phyloP scores from a whole-genome alignment of 176 grass and related monocot genomes.

The Tillandsia fasciculata region DNA sequence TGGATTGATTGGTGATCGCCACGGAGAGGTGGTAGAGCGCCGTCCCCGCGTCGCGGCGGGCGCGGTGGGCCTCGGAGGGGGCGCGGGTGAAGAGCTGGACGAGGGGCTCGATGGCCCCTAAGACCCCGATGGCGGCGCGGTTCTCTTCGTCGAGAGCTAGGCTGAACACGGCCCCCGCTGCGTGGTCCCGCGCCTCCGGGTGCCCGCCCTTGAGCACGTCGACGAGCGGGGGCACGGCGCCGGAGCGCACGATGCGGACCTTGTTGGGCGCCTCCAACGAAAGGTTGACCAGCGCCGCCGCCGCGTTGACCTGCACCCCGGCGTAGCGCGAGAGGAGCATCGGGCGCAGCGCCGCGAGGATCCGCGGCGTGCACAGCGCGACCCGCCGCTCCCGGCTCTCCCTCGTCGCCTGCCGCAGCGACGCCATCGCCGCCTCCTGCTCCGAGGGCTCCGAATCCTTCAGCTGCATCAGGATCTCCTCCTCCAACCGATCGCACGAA shows the following conservation, averaged over 20 bases:
- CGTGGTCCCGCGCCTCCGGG: slow-evolving; percentile 62
- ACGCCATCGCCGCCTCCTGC: slow-evolving; percentile 23
- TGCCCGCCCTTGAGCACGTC: slow-evolving; percentile 35
- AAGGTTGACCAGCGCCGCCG: slow-evolving; percentile 63
- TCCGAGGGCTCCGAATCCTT: slow-evolving; percentile 33
- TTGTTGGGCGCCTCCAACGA: slow-evolving; percentile 62
- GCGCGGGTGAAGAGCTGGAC: slow-evolving; percentile 47
- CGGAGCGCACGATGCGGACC: slow-evolving; percentile 60
- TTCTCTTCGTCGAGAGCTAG: slow-evolving; percentile 72
- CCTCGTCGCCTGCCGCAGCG: slow-evolving; percentile 56
- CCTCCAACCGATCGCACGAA: slow-evolving; percentile 31
- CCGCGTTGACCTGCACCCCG: slow-evolving; percentile 32
- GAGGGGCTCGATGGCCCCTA: slow-evolving; percentile 59
- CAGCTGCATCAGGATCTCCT: slow-evolving; percentile 46
- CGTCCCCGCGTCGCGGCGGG: slow-evolving; percentile 64
- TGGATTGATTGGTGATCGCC: slow-evolving; percentile 53
- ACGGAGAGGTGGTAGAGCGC: slow-evolving; percentile 86
- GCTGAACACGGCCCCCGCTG: slow-evolving; percentile 63
- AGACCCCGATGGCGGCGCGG: slow-evolving; percentile 79
- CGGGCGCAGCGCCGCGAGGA: slow-evolving; percentile 50
- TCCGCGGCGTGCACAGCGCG: slow-evolving; percentile 44
- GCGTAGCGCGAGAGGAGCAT: slow-evolving; percentile 36
- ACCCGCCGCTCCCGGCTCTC: slow-evolving; percentile 49
- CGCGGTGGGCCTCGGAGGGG: slow-evolving; percentile 9
- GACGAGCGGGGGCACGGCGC: slow-evolving; percentile 55